These are phyloP conservation scores for Salicornia ramosissima DNA, from an alignment of 148 eudicot genomes.

Conservation along the genomic window DNA sequence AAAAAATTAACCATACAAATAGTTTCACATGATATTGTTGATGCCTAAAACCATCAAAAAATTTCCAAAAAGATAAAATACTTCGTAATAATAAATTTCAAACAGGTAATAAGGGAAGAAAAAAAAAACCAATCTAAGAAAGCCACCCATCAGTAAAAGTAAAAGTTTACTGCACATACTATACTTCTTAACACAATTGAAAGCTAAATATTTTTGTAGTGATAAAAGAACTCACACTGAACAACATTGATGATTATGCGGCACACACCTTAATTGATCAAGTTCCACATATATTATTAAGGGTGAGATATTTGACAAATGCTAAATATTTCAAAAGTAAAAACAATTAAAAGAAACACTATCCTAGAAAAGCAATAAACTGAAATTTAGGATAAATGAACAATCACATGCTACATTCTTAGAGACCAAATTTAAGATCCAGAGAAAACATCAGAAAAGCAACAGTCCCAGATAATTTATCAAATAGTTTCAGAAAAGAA, in stretches of 20 bases:
- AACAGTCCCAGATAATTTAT: too few relatives aligned
- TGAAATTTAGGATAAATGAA: too few relatives aligned
- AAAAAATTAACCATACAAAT: constrained; percentile 18
- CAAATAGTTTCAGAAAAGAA: too few relatives aligned
- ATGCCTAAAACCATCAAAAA: background rate
- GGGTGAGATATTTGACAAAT: background rate
- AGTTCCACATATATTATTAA: background rate
- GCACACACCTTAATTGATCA: background rate
- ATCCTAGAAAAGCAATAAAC: too few relatives aligned
- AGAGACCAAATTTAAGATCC: background rate
- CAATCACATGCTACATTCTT: too few relatives aligned
- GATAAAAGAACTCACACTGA: background rate
- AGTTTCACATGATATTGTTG: background rate
- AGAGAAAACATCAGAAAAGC: background rate
- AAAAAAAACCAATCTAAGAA: background rate
- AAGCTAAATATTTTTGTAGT: background rate
- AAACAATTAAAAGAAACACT: too few relatives aligned
- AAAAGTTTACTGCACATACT: background rate
- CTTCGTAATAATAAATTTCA: background rate
- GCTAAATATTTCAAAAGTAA: background rate
- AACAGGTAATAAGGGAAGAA: background rate
- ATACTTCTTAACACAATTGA: background rate
- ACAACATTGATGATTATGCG: background rate
- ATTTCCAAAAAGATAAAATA: background rate
- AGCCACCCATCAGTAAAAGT: too few relatives aligned